Evolutionary conservation across 345 rosid species (phyloP).

Genomic region (Brassica rapa): DNA sequence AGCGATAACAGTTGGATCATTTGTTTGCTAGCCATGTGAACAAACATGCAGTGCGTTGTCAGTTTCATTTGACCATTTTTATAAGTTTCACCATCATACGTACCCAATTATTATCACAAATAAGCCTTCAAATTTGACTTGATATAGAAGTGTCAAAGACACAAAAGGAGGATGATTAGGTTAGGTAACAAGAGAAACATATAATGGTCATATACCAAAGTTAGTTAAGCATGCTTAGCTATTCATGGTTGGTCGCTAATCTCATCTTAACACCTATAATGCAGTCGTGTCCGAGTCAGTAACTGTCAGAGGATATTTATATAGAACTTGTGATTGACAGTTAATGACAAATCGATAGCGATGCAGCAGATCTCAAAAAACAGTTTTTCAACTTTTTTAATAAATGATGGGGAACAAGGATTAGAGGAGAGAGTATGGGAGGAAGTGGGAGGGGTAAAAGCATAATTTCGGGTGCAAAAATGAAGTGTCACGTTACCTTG

Average conservation of each 20-base stretch:
- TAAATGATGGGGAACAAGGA: not conserved
- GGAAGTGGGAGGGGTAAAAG: slow-evolving; percentile 33
- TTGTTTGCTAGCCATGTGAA: slow-evolving; percentile 17
- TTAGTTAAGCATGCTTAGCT: not conserved
- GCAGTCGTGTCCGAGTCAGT: not conserved
- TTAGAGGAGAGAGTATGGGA: slow-evolving; percentile 8
- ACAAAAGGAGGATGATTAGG: too few relatives aligned
- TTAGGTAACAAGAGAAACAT: slow-evolving; percentile 17
- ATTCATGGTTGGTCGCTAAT: not conserved
- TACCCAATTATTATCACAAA: slow-evolving; percentile 18
- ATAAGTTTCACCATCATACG: not conserved
- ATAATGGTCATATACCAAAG: not conserved
- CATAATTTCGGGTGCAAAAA: slow-evolving; percentile 22
- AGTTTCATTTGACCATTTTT: slow-evolving; percentile 13
- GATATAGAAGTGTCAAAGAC: too few relatives aligned
- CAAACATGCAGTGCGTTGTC: slow-evolving; percentile 25
- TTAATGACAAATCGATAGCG: not conserved
- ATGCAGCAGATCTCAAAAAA: slow-evolving; percentile 11
- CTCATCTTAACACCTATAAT: slow-evolving; percentile 1
- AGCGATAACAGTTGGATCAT: not conserved
- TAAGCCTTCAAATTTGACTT: slow-evolving; percentile 12
- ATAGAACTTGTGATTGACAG: slow-evolving; percentile 3
- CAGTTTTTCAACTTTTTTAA: not conserved
- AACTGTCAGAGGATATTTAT: slow-evolving; percentile 8
- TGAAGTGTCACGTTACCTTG: slow-evolving; percentile 42